A percentile compares a stretch with the other conserved stretches of the same genome.
These are phyloP conservation scores for Boechera divaricarpa DNA, from an alignment of 345 rosid species.

Conservation along the genomic window DNA sequence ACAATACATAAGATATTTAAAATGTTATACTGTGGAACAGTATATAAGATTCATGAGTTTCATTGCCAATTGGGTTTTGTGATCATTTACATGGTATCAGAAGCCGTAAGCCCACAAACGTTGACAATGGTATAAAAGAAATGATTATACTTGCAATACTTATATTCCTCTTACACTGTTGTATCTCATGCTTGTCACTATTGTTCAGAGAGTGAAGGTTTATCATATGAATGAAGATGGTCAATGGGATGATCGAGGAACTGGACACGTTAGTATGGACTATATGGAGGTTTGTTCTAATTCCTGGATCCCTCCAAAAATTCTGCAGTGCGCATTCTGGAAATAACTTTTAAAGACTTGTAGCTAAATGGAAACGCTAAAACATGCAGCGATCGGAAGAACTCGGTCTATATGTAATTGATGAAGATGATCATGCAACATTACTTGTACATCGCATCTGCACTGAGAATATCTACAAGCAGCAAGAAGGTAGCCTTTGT, in stretches of 20 bases:
- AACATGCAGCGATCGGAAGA: constrained; percentile 77
- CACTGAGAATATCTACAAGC: constrained; percentile 80
- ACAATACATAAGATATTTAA: neutral
- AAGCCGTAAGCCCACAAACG: neutral
- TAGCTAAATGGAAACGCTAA: constrained; percentile 43
- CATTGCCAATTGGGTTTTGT: neutral
- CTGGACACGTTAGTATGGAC: constrained; percentile 83
- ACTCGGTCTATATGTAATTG: constrained; percentile 71
- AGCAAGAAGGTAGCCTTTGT: constrained; percentile 78
- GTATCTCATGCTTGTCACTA: neutral
- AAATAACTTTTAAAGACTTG: constrained; percentile 21
- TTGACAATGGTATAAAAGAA: neutral
- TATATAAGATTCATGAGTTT: neutral
- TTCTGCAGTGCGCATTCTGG: constrained; percentile 5
- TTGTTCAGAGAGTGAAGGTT: constrained; percentile 83
- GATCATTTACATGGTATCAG: neutral
- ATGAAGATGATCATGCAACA: constrained; percentile 85
- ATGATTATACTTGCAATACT: neutral
- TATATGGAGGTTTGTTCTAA: constrained; percentile 72
- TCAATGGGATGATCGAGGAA: constrained; percentile 97
- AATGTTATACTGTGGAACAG: neutral
- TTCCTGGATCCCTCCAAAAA: constrained; percentile 6
- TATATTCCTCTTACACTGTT: neutral
- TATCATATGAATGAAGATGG: constrained; percentile 76
- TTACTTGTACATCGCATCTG: constrained; percentile 80